Conservation (phyloP, 2,329 filamentous ascomycete species). For the Cercospora brassicicola region DNA sequence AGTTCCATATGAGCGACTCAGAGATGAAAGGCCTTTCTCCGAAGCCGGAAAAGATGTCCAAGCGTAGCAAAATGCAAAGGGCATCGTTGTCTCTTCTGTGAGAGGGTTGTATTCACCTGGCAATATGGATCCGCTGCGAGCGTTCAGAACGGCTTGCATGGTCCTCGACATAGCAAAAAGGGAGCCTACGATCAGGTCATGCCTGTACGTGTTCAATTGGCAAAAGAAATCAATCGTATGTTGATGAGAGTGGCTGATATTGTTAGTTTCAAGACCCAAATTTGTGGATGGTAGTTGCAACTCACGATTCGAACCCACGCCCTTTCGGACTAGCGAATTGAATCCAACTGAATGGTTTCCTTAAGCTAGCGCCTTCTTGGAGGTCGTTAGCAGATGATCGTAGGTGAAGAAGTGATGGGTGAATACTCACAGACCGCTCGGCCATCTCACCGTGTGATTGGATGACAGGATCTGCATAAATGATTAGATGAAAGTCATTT, state of each 20-base stretch:
- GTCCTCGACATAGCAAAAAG: not conserved
- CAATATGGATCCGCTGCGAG: not conserved
- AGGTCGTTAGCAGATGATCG: no score
- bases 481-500: no score
- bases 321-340: conserved; percentile 36
- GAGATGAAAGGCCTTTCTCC: not conserved
- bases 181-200: not conserved
- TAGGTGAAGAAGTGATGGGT: no score
- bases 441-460: conserved; percentile 14
- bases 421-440: conserved; percentile 30
- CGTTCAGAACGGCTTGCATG: not conserved
- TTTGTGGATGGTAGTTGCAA: not conserved
- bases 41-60: not conserved
- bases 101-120: not conserved
- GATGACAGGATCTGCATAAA: no score
- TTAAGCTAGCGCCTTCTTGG: not conserved
- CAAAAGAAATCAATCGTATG: conserved; percentile 1
- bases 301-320: conserved; percentile 34
- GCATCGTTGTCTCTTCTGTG: not conserved
- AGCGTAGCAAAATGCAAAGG: not conserved
- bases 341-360: not conserved
- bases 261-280: not conserved
- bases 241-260: conserved; percentile 33
- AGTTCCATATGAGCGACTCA: not conserved
- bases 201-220: not conserved